Base-by-base conservation (phyloP, 192 early-diverging fungal genomes). In the Coemansia aciculifera region DNA sequence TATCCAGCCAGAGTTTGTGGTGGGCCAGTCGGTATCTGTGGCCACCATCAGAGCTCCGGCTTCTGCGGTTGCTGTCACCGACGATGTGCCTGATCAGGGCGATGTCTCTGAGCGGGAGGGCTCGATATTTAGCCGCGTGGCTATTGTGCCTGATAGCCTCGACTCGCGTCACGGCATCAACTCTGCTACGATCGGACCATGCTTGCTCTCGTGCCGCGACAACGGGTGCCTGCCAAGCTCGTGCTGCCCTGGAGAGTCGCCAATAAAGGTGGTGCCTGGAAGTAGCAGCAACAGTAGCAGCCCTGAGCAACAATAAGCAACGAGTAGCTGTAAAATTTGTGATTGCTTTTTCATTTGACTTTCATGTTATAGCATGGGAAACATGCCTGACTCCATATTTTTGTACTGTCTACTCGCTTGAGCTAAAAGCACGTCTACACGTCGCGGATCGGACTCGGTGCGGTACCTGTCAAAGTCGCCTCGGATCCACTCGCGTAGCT, bases 1-100 rank as follows among this genome's bases (percentile, higher is more conserved):
- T 2, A 90, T 97, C 44, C 95, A 97, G 78, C 94, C 94, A 15
- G 95, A 97, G 78, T 94, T 94, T 84, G 84, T 90, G 7, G 77
- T 83, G 31, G 76, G 72, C 2, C 75, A 83, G 66, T 34, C 75
- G 2, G 73, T 83, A 12, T 66, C 67, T 9, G 71, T 81, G 24
- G 79, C 68, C 8, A 73, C 79, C 10, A 67, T 61, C 3, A 24
- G 27, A 36, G 52, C 32, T 31, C 62, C 46, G 8, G 32, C 61
- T 3, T n/a, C 38, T 1, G 40, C 61, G 4, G 37, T 39, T 11
- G 51, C 19, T 13, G 39, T 46, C 36, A n/a, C 62, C 27, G 56
- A 13, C 1, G 61, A 37, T 19, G 32, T 23, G 23, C 8, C 37
- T 40, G 36, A 39, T 42, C 36, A 54, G 24, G 52, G 19, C 36